Base-by-base conservation (phyloP, 108 stramenopile species). In the Cylindrotheca closterium region DNA sequence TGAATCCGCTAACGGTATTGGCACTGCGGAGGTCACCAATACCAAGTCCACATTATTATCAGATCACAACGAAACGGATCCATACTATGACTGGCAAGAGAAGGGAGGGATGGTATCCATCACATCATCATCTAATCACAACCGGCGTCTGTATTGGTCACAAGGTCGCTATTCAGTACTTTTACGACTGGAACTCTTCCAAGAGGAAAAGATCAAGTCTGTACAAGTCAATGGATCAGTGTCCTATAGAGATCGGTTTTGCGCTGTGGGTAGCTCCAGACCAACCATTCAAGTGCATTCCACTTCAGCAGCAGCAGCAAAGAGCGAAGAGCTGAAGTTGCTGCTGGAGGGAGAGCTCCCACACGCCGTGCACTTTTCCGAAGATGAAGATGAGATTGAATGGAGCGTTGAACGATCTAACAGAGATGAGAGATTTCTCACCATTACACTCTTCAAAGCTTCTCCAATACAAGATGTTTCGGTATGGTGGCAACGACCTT, bases 401-500 rank as follows among this genome's bases (percentile, higher is more conserved):
- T 82, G 81, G 81, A 47, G 47, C 21, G 47, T 78, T 3, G 67
- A 77, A 25, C 34, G 48, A 17, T 17, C 45, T 60, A 26, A 45
- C 0, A 25, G 60, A 34, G 25, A 50, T 3, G 42, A 23, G 0
- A 56, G 64, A 27, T 80, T 46, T 59, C 29, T 80, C 2, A 19
- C 45, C 23, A 21, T 83, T 4, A 77, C 75, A 2, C 30, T 83
- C 30, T 48, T 55, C 48, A 83, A 83, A 63, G 82, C 82, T 7
- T 71, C 70, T 61, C 82, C 82, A 0, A 83, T 83, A 78, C 46
- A 65, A 29, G 82, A 75, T n/a, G 8, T 83, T 26, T 65, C 58
- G 19, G n/a, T 79, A 18, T 77, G 78, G 75, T 83, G 82, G 82
- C 73, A 72, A 53, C 62, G 75, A 2, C 82, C 82, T 0, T 47